phyloP scores from a whole-genome alignment of 2,329 filamentous ascomycete species.

The Claviceps paspali region DNA sequence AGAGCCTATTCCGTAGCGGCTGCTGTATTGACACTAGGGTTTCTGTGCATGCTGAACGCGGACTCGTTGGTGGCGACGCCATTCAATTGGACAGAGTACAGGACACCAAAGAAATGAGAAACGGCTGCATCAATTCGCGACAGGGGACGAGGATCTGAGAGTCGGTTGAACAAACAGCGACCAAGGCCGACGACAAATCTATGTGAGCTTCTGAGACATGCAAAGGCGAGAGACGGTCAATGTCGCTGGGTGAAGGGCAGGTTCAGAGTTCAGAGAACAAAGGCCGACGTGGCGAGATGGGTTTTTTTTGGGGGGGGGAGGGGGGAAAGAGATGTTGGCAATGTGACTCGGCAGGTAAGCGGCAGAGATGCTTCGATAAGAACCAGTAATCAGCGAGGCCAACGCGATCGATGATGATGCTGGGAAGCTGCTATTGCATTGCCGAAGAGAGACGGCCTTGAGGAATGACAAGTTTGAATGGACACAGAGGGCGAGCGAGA shows the following conservation, averaged over 20 bases:
- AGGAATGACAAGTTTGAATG: background rate
- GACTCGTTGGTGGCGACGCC: constrained; percentile 6
- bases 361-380: background rate
- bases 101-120: constrained; percentile 3
- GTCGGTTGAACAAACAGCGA: constrained; percentile 1
- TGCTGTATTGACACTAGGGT: constrained; percentile 8
- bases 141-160: background rate
- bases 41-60: constrained; percentile 10
- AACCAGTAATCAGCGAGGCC: background rate
- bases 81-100: constrained; percentile 8
- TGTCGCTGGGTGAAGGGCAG: background rate
- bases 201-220: constrained; percentile 5
- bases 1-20: constrained; percentile 6
- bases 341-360: background rate
- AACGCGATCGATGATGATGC: background rate
- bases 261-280: background rate
- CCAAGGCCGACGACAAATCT: background rate
- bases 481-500: background rate
- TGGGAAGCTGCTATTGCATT: background rate
- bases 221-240: constrained; percentile 2
- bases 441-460: background rate
- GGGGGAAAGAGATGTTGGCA: background rate
- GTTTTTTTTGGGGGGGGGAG: background rate
- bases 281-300: constrained; percentile 1
- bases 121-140: background rate